These are phyloP conservation scores for Sugiyamaella lignohabitans DNA, from an alignment of 805 yeast species.

Conservation along the genomic window DNA sequence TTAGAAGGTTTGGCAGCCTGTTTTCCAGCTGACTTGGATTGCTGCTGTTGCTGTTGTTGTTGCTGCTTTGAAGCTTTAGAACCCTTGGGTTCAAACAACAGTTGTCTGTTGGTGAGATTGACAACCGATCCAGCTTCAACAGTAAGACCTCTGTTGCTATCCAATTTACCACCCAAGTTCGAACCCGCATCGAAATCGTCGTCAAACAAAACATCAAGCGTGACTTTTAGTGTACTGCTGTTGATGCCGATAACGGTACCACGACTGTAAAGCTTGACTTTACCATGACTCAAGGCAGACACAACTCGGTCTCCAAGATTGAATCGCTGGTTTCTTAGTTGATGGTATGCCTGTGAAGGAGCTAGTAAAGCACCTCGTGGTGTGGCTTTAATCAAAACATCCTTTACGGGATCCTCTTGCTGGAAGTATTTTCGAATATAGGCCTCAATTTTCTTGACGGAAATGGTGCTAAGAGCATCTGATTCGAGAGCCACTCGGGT, in stretches of 20 bases:
- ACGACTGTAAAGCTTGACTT: conserved; percentile 76
- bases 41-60: too few relatives aligned
- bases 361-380: conserved; percentile 78
- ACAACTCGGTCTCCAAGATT: conserved; percentile 84
- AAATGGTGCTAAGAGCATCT: conserved; percentile 63
- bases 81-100: conserved; percentile 60
- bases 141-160: conserved; percentile 73
- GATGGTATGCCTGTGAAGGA: conserved; percentile 64
- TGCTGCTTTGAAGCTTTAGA: background rate
- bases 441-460: conserved; percentile 62
- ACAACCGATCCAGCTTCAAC: conserved; percentile 76
- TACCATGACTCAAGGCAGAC: conserved; percentile 79
- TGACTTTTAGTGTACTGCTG: conserved; percentile 42
- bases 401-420: conserved; percentile 39
- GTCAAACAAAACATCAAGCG: conserved; percentile 79
- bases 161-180: conserved; percentile 68
- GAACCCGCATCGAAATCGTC: conserved; percentile 76
- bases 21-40: background rate
- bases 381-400: conserved; percentile 63
- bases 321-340: conserved; percentile 69
- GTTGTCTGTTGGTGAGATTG: conserved; percentile 68
- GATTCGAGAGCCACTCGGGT: conserved; percentile 67
- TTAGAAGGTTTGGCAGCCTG: background rate
- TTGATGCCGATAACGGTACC: conserved; percentile 83
- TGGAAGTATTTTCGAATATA: conserved; percentile 40